Evolutionary conservation across 148 eudicot genomes (phyloP).

Genomic region (Cornus florida): DNA sequence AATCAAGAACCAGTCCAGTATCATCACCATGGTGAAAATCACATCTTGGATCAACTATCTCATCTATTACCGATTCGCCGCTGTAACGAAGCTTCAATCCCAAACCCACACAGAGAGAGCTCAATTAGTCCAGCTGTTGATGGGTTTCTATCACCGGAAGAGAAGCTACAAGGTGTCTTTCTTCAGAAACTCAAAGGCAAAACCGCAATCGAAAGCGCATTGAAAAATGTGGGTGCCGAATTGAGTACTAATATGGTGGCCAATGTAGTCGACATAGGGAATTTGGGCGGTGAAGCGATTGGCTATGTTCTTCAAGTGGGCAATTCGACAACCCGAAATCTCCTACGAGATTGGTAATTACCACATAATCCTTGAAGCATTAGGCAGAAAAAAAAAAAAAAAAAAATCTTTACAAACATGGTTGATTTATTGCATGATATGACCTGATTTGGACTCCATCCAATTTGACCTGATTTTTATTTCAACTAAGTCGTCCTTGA

Average conservation of each 20-base stretch:
- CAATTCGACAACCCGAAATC: slow-evolving; percentile 38
- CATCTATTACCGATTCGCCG: slow-evolving; percentile 48
- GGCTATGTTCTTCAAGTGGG: slow-evolving; percentile 79
- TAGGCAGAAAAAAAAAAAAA: slow-evolving; percentile 73
- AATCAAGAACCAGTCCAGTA: not conserved
- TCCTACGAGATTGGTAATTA: slow-evolving; percentile 38
- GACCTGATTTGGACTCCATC: slow-evolving; percentile 7
- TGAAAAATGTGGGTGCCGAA: slow-evolving; percentile 34
- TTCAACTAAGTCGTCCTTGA: too few species aligned
- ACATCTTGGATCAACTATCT: slow-evolving; percentile 55
- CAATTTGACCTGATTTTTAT: too few species aligned
- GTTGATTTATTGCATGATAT: slow-evolving; percentile 49
- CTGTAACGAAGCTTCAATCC: slow-evolving; percentile 12
- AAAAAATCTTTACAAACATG: slow-evolving; percentile 59
- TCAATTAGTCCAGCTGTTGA: slow-evolving; percentile 33
- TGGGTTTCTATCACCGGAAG: slow-evolving; percentile 59
- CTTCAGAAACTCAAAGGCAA: slow-evolving; percentile 70
- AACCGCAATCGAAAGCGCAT: slow-evolving; percentile 44
- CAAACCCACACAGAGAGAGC: not conserved
- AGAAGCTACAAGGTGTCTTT: slow-evolving; percentile 79
- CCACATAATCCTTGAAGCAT: slow-evolving; percentile 60
- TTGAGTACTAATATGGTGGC: slow-evolving; percentile 49
- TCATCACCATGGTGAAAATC: slow-evolving; percentile 32
- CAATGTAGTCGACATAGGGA: slow-evolving; percentile 63
- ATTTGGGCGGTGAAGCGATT: slow-evolving; percentile 67